Base-by-base conservation (phyloP, 805 yeast genomes). In the Yamadazyma akitaensis region DNA sequence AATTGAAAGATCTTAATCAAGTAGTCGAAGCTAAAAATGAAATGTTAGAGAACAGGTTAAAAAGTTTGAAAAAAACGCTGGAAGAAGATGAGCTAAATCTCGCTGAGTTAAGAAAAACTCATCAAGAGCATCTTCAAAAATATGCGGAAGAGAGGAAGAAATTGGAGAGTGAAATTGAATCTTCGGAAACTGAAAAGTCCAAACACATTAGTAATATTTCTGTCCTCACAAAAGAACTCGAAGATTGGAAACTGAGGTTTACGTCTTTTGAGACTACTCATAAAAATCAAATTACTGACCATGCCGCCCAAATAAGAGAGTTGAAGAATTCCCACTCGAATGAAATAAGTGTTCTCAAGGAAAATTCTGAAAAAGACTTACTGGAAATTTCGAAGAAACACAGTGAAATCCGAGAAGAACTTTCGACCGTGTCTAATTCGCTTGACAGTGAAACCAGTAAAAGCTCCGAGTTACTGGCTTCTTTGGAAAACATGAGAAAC, bases 201-300 rank as follows among this genome's bases (percentile, higher is more conserved):
- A 24, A 44, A 25, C 4, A 7, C 26, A 13, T 40, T 6, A 35
- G 31, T 9, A 24, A 11, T 14, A 44, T 41, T 42, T 30, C 47
- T 7, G 14, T 37, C 5, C 21, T 40, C 4, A 8, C 26, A 5
- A n/a, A 33, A 16, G 45, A 44, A 17, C 24, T 47, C 7, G 43
- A 44, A 21, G 16, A 18, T 9, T 50, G 44, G 53, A 42, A 47
- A 37, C 13, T 14, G 8, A 44, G 47, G 43, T 44, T 33, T 19
- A 17, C 16, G 18, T 36, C 42, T 3, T 34, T 45, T 5, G 44
- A 43, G 21, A 13, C 39, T 6, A 21, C 37, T 14, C 42, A 46
- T 25, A 13, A 46, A 9, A 37, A 28, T 16, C 25, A 47, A 10
- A 40, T 36, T 17, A 34, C 31, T 30, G 42, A 32, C 24, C 46